Evolutionary conservation across 129 eudicot genomes (phyloP).

Genomic region (Rutidosis leptorrhynchoides): DNA sequence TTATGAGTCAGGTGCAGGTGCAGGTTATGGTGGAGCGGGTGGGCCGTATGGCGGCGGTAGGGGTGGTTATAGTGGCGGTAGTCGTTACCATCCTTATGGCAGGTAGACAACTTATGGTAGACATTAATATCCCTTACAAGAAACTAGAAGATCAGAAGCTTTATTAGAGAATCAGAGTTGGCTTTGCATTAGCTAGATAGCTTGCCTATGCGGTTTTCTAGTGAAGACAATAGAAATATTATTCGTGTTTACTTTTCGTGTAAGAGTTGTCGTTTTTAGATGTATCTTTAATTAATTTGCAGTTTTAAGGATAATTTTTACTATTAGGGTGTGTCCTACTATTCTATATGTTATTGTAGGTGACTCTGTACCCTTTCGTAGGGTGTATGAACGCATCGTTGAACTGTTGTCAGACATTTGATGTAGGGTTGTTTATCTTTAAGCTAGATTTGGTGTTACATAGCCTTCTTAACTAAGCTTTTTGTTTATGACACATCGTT

Average conservation of each 20-base stretch:
- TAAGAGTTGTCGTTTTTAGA: slow-evolving; percentile 29
- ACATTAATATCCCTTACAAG: slow-evolving; percentile 33
- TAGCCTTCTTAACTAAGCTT: no score
- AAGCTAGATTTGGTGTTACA: no score
- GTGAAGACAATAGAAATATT: slow-evolving; percentile 19
- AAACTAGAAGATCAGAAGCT: slow-evolving; percentile 38
- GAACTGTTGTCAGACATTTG: slow-evolving; percentile 6
- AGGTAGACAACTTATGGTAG: slow-evolving; percentile 61
- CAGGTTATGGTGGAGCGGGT: slow-evolving; percentile 39
- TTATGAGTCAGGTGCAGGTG: slow-evolving; percentile 54
- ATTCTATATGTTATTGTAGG: slow-evolving; percentile 23
- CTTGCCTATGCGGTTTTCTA: slow-evolving; percentile 20
- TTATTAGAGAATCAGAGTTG: slow-evolving; percentile 18
- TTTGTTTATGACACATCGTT: no score
- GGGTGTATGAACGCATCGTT: background rate
- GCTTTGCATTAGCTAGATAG: slow-evolving; percentile 31
- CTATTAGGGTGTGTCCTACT: slow-evolving; percentile 27
- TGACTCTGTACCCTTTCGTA: slow-evolving; percentile 14
- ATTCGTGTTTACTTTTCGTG: slow-evolving; percentile 28
- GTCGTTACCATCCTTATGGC: slow-evolving; percentile 91
- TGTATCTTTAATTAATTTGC: slow-evolving; percentile 29
- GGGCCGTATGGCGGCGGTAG: slow-evolving; percentile 40
- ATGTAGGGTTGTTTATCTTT: slow-evolving; percentile 9
- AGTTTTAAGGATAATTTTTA: slow-evolving; percentile 24
- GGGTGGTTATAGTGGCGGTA: slow-evolving; percentile 45